Conservation (phyloP, 2,329 filamentous ascomycete species). For the Ophiostoma quercus region DNA sequence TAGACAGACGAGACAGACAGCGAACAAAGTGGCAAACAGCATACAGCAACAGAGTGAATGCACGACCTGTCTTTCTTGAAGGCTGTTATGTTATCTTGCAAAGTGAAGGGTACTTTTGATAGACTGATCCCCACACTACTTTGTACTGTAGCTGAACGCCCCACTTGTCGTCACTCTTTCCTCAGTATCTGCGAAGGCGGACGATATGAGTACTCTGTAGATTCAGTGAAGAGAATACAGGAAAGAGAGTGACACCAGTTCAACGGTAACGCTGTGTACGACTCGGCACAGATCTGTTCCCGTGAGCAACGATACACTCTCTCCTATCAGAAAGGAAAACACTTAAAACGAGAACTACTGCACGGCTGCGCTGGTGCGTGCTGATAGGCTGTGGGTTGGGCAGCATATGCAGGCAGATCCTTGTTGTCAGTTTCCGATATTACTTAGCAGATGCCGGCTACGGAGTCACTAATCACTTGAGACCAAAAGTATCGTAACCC, state of each 20-base stretch:
- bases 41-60: not conserved
- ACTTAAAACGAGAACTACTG: not conserved
- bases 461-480: not conserved
- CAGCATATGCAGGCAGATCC: not conserved
- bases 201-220: not conserved
- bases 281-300: not conserved
- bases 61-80: not conserved
- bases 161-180: not conserved
- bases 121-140: not conserved
- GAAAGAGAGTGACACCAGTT: not conserved
- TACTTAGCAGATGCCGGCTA: not conserved
- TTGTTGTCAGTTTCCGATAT: not conserved
- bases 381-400: slow-evolving; percentile 4
- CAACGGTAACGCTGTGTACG: not conserved
- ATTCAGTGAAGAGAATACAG: not conserved
- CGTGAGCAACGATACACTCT: not conserved
- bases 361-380: slow-evolving; percentile 10
- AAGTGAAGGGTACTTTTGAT: not conserved
- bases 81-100: not conserved
- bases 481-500: not conserved
- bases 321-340: too few species aligned
- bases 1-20: too few species aligned
- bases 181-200: not conserved
- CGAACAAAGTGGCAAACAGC: not conserved
- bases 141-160: too few species aligned